Base-by-base conservation (phyloP, 129 eudicot species). In the Centrapalus pauciflorus region DNA sequence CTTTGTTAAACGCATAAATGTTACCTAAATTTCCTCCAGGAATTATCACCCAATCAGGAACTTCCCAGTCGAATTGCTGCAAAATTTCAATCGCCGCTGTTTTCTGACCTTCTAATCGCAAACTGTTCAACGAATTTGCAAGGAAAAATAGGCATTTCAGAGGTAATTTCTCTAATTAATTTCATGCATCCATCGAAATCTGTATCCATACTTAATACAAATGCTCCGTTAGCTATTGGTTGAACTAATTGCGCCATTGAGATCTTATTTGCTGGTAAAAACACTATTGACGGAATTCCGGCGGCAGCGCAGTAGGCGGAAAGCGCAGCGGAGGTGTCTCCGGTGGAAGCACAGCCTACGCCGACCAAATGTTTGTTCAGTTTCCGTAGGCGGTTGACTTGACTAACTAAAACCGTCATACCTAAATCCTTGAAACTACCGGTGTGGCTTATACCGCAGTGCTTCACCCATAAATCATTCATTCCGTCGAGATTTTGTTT, bases 141-240 rank as follows among this genome's bases (percentile, higher is more conserved):
- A 85, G 52, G n/a, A 66, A 83, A 86, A 4, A 89, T 86, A 5
- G 95, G 95, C 28, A 89, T 27, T 32, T 86, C 96, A 2, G 88
- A 50, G 0, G 96, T 89, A 0, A 86, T 82, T 58, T 89, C 90
- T 13, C 94, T 64, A 20, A 83, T 83, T 37, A 85, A 40, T 50
- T 83, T 74, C 96, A 89, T 89, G 41, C 90, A 89, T 0, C 96
- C 96, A 50, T 89, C 96, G 28, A 89, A 89, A 89, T 89, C 96
- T 0, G 96, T 83, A 38, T 89, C 96, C 3, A 89, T 73, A 55
- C 95, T 86, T 41, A 89, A 54, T 10, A 89, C 96, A 43, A 89
- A 86, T 0, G 96, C 90, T 0, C 90, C 94, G 20, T 89, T 89
- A 0, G 96, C 94, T 14, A 89, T 83, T 0, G 94, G 90, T 54